Base-by-base conservation (phyloP, 2,329 filamentous ascomycete genomes). In the Aspergillus terreus region DNA sequence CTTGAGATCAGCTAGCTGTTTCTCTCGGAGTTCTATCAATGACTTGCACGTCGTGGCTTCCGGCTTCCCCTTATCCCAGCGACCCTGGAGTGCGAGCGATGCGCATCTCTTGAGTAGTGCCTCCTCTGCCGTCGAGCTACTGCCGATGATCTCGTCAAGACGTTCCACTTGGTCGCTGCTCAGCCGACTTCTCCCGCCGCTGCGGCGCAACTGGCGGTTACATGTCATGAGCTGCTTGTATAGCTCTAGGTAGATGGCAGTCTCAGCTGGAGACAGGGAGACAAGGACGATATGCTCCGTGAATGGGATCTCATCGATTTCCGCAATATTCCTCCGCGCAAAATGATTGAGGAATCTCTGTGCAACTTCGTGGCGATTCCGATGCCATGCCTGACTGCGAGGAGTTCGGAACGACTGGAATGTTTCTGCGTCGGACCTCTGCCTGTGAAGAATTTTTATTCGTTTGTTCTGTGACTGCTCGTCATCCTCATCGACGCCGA, bases 321-420 rank as follows among this genome's bases (percentile, higher is more conserved):
- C 65, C 1, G 74, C 71, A 6, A 68, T 55, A 49, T 80, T 79
- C 58, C 70, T 74, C 11, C 81, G 69, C 4, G 77, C 78, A 56
- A 82, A 83, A 0, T 59, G 61, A 43, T 83, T 61, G 1, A 86
- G 64, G 56, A 87, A 86, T 0, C 46, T 55, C 56, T 85, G 81
- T 2, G 81, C 81, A 44, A 76, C 63, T 7, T 71, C 54, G 58
- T 82, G 75, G 3, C 83, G 76, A 10, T 71, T 70, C 27, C 68
- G 52, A 55, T 84, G 78, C 77, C 80, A 82, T 5, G 73, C 71
- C 6, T 74, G 62, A 2, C 81, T 83, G 11, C 74, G 72, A 2
- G 70, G 62, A 25, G 78, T 68, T 1, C 76, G 72, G 58, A 78
- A 82, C 0, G 76, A 71, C 4, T 82, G 71, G 54, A 87, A 85